Conservation (phyloP, 495 filamentous ascomycete species). For the Aspergillus avenaceus region DNA sequence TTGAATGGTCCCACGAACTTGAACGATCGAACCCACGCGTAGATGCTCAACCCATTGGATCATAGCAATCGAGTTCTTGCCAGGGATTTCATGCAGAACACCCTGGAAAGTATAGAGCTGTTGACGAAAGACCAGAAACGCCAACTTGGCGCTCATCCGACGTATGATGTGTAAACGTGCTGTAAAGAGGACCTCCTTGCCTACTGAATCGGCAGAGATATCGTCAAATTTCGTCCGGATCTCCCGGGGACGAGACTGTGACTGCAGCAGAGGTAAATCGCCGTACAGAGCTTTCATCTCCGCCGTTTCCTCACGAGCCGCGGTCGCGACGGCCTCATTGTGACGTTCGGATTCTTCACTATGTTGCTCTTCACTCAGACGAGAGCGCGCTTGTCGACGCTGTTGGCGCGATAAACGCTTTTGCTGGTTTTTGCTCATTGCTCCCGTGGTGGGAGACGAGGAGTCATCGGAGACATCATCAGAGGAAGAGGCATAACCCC, state of each 20-base stretch:
- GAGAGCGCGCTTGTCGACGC: slow-evolving; percentile 42
- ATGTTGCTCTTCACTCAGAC: slow-evolving; percentile 48
- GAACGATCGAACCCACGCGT: slow-evolving; percentile 61
- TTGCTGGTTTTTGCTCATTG: slow-evolving; percentile 50
- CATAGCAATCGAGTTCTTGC: slow-evolving; percentile 54
- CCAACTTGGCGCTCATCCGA: slow-evolving; percentile 83
- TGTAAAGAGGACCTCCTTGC: slow-evolving; percentile 69
- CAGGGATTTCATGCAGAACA: slow-evolving; percentile 53
- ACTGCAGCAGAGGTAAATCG: slow-evolving; percentile 51
- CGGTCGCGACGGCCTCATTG: slow-evolving; percentile 40
- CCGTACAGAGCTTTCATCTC: slow-evolving; percentile 61
- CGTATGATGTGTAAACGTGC: slow-evolving; percentile 80
- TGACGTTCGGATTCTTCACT: slow-evolving; percentile 42
- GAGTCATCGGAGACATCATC: slow-evolving; percentile 48
- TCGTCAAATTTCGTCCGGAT: slow-evolving; percentile 45
- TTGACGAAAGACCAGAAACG: slow-evolving; percentile 84
- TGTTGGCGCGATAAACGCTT: slow-evolving; percentile 45
- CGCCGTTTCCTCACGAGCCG: slow-evolving; percentile 32
- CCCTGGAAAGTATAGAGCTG: slow-evolving; percentile 75
- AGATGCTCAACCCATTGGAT: slow-evolving; percentile 68
- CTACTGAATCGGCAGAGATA: slow-evolving; percentile 54
- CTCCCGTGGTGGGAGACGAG: slow-evolving; percentile 16
- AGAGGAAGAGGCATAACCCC: slow-evolving; percentile 40
- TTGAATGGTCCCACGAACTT: slow-evolving; percentile 61
- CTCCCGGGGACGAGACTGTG: slow-evolving; percentile 31